These are phyloP conservation scores for Fraxinus baroniana DNA, from an alignment of 305 asterid species.

Conservation along the genomic window DNA sequence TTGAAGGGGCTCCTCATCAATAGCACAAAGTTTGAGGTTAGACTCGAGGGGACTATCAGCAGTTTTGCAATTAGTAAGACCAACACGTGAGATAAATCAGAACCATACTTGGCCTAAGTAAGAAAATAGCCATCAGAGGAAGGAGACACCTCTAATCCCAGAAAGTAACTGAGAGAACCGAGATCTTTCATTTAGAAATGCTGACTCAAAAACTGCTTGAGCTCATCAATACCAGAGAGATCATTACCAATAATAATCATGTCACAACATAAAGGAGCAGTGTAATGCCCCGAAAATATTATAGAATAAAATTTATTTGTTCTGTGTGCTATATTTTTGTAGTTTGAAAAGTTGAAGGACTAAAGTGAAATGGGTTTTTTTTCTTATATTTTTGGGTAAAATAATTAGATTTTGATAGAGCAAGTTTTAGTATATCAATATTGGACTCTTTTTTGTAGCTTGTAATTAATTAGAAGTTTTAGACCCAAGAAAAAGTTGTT, in stretches of 20 bases:
- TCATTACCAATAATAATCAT: too few species aligned
- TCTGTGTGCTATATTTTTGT: background rate
- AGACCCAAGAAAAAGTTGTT: too few species aligned
- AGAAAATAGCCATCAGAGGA: background rate
- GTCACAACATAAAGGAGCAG: background rate
- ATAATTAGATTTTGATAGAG: background rate
- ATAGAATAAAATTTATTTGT: background rate
- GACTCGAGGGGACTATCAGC: too few species aligned
- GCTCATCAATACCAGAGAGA: background rate
- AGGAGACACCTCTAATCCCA: background rate
- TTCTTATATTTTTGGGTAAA: background rate
- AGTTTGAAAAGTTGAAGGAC: background rate
- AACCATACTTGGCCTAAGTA: background rate
- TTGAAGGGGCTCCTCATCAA: background rate
- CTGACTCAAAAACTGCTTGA: background rate
- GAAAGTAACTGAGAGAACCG: background rate
- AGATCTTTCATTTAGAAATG: background rate
- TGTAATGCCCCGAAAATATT: background rate
- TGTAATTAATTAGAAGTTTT: too few species aligned
- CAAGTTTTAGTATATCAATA: background rate
- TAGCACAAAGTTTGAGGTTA: background rate
- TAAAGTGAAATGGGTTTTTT: background rate
- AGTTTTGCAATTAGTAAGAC: background rate
- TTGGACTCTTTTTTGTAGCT: too few species aligned
- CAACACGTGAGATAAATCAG: background rate